Conservation (phyloP, 805 yeast genomes). For the Sungouiozyma intestinalis region DNA sequence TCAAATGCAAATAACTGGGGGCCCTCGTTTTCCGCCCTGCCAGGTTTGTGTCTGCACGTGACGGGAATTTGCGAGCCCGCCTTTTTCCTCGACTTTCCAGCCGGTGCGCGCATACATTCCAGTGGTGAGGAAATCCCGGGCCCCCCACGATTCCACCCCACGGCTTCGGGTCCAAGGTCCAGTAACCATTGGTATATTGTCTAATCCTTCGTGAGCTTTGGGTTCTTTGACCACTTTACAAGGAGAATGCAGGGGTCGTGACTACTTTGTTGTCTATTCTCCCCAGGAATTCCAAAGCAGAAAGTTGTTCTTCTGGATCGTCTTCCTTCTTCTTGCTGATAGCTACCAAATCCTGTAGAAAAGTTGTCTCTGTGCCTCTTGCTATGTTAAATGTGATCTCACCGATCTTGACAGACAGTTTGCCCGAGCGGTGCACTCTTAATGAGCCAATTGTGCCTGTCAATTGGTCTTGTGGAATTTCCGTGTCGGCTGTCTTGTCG, state of each 20-base stretch:
- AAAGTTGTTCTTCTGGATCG: constrained; percentile 27
- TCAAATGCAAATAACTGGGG: background rate
- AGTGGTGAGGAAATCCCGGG: background rate
- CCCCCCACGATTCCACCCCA: background rate
- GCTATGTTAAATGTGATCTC: constrained; percentile 56
- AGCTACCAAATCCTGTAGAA: constrained; percentile 63
- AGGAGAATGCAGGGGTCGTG: constrained; percentile 42
- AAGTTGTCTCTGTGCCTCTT: constrained; percentile 57
- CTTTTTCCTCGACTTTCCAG: background rate
- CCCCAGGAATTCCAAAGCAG: constrained; percentile 42
- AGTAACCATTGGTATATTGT: no score
- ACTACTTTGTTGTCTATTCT: constrained; percentile 46
- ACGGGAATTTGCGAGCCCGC: no score
- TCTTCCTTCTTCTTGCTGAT: constrained; percentile 28
- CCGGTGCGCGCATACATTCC: background rate
- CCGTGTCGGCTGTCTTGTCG: constrained; percentile 6
- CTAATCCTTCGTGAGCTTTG: no score
- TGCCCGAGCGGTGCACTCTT: constrained; percentile 77
- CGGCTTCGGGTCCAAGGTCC: no score
- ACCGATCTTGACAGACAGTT: constrained; percentile 63
- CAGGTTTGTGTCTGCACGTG: no score
- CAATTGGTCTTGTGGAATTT: constrained; percentile 8
- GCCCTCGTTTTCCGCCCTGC: background rate
- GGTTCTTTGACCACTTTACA: no score
- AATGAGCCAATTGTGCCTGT: constrained; percentile 63